These are phyloP conservation scores for Conoideocrella luteorostrata DNA, from an alignment of 2,329 filamentous ascomycete genomes.

Conservation along the genomic window DNA sequence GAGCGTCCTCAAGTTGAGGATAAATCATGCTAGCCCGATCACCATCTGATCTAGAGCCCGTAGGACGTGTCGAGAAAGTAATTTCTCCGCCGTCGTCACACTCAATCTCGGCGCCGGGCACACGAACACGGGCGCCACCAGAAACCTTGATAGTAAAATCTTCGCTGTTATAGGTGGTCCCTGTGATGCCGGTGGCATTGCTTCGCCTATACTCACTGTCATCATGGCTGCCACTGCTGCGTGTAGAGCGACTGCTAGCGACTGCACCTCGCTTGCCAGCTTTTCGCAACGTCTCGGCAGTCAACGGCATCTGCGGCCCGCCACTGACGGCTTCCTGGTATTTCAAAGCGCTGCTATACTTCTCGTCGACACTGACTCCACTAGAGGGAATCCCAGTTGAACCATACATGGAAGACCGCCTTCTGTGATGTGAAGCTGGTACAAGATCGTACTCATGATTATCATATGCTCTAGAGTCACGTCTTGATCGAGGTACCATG, in stretches of 20 bases:
- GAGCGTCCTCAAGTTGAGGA: constrained; percentile 38
- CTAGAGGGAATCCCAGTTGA: constrained; percentile 25
- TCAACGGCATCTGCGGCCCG: constrained; percentile 41
- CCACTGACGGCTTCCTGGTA: constrained; percentile 51
- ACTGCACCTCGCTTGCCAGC: constrained; percentile 39
- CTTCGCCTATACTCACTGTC: constrained; percentile 59
- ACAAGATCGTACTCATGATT: constrained; percentile 34
- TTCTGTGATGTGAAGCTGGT: constrained; percentile 27
- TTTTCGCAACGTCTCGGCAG: constrained; percentile 48
- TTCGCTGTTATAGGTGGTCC: constrained; percentile 43
- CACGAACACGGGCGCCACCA: constrained; percentile 48
- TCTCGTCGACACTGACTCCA: constrained; percentile 30
- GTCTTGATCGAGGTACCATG: constrained; percentile 27
- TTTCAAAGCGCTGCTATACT: constrained; percentile 28
- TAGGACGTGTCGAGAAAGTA: constrained; percentile 38
- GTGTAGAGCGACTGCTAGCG: constrained; percentile 49
- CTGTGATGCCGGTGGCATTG: constrained; percentile 54
- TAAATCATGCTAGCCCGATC: constrained; percentile 46
- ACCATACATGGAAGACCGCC: constrained; percentile 36
- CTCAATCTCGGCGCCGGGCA: constrained; percentile 52
- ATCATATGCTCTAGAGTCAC: constrained; percentile 32
- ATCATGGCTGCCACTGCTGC: constrained; percentile 54
- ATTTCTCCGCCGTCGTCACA: constrained; percentile 55
- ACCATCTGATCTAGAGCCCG: constrained; percentile 36
- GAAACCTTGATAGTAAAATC: constrained; percentile 57